Evolutionary conservation across 495 filamentous ascomycete genomes (phyloP), one percentile per base, ranked within the genome.

Genomic region (Penicillium waksmanii): DNA sequence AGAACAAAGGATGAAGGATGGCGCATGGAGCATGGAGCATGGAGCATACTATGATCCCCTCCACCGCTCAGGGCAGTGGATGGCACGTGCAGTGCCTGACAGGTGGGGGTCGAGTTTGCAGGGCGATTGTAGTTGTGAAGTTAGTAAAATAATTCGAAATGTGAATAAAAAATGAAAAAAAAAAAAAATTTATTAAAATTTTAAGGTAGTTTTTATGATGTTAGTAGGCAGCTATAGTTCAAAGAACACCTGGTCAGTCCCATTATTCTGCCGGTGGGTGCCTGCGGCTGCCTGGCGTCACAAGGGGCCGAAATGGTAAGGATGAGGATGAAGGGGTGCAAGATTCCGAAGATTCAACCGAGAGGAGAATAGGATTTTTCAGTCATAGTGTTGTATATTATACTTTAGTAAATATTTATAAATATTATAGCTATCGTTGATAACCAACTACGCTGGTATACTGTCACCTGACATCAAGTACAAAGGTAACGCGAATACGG

Each of bases 31-130:
- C 27, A 27, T 38, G 10, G 46, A 47, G 52, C 47, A n/a, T 40
- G 21, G 21, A 21, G 21, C 21, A 21, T 21, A 21, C 21, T 21
- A 50, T 19, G n/a, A 2, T 38, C 15, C 23, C 19, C 42, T 7
- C 18, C 35, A 38, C 58, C 53, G 52, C 53, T 38, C 59, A 56
- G 59, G 54, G 47, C 58, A 56, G 53, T 2, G 15, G 17, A 46
- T 61, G 59, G 59, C 53, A 61, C 59, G 59, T 61, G 58, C 58
- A 44, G 13, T 9, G 42, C 5, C 42, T 44, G 42, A 44, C 42
- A 44, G 42, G 42, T 44, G 42, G 42, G 42, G 18, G 36, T 13
- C 12, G 21, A 15, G 15, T 12, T 38, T 38, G 35, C 35, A 15
- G 15, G 12, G 2, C 2, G 10, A 38, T 11, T 38, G 4, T 8